Base-by-base conservation (phyloP, 352 stramenopile genomes). In the Globisporangium sylvaticum region DNA sequence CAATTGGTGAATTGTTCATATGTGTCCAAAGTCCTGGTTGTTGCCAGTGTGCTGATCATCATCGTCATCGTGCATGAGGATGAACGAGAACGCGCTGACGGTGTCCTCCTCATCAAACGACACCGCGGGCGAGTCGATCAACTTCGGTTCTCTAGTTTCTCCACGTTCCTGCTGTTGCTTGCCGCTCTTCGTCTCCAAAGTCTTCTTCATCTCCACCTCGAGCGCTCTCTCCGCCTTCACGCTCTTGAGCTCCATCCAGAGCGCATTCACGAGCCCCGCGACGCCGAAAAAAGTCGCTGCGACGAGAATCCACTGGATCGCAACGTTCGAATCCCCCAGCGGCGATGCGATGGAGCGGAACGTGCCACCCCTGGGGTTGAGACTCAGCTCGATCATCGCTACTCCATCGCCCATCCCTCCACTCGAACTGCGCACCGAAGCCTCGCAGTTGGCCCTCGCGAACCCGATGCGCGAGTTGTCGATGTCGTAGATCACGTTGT, bases 401-500 rank as follows among this genome's bases (percentile, higher is more conserved):
- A 31, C 63, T 72, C 68, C 14, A 58, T 29, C 56, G 58, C 34
- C 34, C 34, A 42, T 42, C 1, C 18, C 63, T 24, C n/a, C 54
- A 9, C 15, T 15, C 7, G 14, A 20, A n/a, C 39, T 48, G 10
- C 60, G 27, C 32, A 50, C 27, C 1, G 57, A 58, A 2, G 58
- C 59, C 34, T 91, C 77, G 37, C 84, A 94, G 60, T 80, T 72
- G 1, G 87, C 87, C 56, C 69, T 37, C 1, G 77, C 80, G 42
- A 95, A 83, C 5, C 83, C 87, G 4, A 93, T 77, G 24, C 84
- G 84, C 31, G 82, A 65, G 37, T 90, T 91, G 54, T 91, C 83
- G 10, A 88, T 72, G 65, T 93, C 84, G 63, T 93, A 93, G 66
- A 95, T 83, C 53, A 94, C 80, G 53, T 93, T 88, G 74, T 95